Base-by-base conservation (phyloP, 306 rosid genomes). In the Citrullus mucosospermus region DNA sequence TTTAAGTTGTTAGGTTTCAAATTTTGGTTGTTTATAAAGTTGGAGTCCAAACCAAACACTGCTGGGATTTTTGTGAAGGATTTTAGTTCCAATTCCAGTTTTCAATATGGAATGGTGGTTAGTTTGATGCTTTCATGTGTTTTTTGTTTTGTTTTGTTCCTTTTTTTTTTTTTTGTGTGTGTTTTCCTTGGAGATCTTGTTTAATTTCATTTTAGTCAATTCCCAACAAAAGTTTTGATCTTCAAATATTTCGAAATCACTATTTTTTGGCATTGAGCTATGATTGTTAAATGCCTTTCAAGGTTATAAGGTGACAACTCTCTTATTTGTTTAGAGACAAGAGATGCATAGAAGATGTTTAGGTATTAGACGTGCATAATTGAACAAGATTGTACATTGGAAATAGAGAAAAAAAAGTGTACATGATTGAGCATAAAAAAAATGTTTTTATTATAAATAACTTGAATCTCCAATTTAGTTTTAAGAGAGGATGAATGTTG, bases 61-160 rank as follows among this genome's bases (percentile, higher is more conserved):
- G 20, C 78, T 53, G 78, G 63, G 78, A 54, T 34, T 74, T 32
- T 54, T 74, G 78, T 18, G 63, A 54, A 54, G 39, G 62, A 18
- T 74, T 51, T 74, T 53, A 30, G 32, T 54, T 74, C 78, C 78
- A 74, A 51, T 74, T 53, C 50, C 78, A 74, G 78, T 74, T 53
- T 54, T 25, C 18, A 30, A 48, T 72, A 48, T 48, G 55, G 54
- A 3, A 44, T 71, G 77, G 25, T 30, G 77, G 43, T 12, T 72
- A 72, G 58, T 22, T 70, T 46, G 38, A 46, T 70, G 57, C 76
- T 44, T 48, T 20, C 57, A 14, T 44, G 76, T 70, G 9, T 25
- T 43, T 10, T 0, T 59, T 59, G 28, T 25, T 25, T 25, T 25
- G 28, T 0, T 25, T 25, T 25, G 28, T 25, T 25, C 1, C 0